phyloP scores from a whole-genome alignment of 129 eudicot species.

The Flaveria brownii region DNA sequence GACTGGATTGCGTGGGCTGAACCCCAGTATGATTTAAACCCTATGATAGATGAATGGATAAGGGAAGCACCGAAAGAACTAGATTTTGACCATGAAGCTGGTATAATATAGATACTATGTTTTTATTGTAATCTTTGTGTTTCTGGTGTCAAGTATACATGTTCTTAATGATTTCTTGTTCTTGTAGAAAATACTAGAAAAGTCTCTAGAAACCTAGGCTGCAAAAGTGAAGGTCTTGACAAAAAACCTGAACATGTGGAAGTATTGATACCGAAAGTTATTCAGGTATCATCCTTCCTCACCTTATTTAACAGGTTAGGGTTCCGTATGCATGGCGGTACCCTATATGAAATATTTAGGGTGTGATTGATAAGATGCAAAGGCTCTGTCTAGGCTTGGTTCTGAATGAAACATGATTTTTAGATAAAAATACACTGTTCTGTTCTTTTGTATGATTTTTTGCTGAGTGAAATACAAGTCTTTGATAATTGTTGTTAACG shows the following conservation, averaged over 20 bases:
- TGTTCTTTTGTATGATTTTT: background rate
- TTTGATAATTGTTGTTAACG: background rate
- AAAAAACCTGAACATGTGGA: slow-evolving; percentile 57
- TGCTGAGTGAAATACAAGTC: slow-evolving; percentile 1
- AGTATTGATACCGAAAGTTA: slow-evolving; percentile 87
- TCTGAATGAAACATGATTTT: slow-evolving; percentile 7
- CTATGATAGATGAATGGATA: slow-evolving; percentile 99
- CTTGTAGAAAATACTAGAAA: slow-evolving; percentile 81
- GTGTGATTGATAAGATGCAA: background rate
- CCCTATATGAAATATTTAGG: background rate
- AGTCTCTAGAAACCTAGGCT: slow-evolving; percentile 82
- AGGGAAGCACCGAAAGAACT: slow-evolving; percentile 95
- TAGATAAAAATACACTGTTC: background rate
- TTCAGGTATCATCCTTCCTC: slow-evolving; percentile 62
- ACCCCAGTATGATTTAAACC: slow-evolving; percentile 93
- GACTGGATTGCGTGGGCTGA: slow-evolving; percentile 99
- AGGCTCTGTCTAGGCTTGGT: slow-evolving; percentile 2
- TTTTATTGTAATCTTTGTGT: background rate
- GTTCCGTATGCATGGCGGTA: slow-evolving; percentile 14
- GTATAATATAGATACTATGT: slow-evolving; percentile 37
- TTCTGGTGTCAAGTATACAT: slow-evolving; percentile 17
- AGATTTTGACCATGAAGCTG: slow-evolving; percentile 95
- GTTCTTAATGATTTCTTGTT: slow-evolving; percentile 23
- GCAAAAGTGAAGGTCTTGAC: slow-evolving; percentile 48
- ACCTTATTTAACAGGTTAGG: slow-evolving; percentile 21